Evolutionary conservation across 305 asterid species (phyloP), one percentile per base, ranked within the genome.

Genomic region (Fraxinus baroniana): DNA sequence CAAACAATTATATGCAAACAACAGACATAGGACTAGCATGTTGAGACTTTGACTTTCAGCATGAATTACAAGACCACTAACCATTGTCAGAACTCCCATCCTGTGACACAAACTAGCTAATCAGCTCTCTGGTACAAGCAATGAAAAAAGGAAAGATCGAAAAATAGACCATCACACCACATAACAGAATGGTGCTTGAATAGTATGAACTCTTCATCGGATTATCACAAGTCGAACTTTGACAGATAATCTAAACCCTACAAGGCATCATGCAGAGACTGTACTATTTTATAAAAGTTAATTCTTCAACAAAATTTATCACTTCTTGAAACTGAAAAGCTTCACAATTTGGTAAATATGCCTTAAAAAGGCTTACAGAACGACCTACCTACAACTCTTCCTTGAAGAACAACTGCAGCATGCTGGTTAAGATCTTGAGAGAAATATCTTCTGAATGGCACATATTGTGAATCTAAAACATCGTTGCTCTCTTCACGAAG

Each of bases 341-440:
- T n/a, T 37, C 77, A 13, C 26, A 24, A 37, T 10, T 72, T 32
- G 32, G 30, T n/a, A 44, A 30, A 36, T 20, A 77, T 15, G 80
- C 24, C 37, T 46, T 20, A n/a, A 78, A 78, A 36, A n/a, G 74
- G 77, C 78, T 81, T 26, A 9, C 22, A 32, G 76, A 74, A 82
- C 6, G 76, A 79, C 90, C 86, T 87, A 97, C 99, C 98, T 79
- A 94, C 87, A 87, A 90, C 85, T 91, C 99, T 92, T 91, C 99
- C 99, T 86, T 92, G 97, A 84, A 97, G 98, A 87, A 97, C 99
- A 86, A 94, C 98, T 30, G 99, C 94, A 70, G 97, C 95, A 85
- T 97, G 99, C 91, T 90, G 98, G 86, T 97, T 97, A 83, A 97
- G 90, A 85, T 93, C 90, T 90, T 93, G 98, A 7, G 94, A 86